These are phyloP conservation scores for Pestalotiopsis sp. DNA, from an alignment of 2,329 filamentous ascomycete species.

Conservation along the genomic window DNA sequence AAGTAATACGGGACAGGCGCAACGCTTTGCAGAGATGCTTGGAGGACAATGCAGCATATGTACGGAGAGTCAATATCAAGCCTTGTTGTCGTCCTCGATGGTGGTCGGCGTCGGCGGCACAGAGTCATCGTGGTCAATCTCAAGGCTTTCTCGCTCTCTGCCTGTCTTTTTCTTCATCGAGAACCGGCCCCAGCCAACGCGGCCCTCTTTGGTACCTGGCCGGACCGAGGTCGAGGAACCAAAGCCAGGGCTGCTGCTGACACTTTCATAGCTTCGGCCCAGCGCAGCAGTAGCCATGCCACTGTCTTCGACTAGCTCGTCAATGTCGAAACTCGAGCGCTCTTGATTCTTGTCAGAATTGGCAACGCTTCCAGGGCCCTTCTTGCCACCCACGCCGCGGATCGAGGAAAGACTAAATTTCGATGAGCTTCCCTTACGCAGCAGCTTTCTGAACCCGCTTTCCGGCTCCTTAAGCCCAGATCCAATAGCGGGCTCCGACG, in stretches of 20 bases:
- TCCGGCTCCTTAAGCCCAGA: constrained; percentile 52
- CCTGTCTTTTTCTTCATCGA: constrained; percentile 62
- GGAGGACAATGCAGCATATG: background rate
- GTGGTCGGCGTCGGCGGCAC: constrained; percentile 23
- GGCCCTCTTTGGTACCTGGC: constrained; percentile 47
- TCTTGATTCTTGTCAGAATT: constrained; percentile 63
- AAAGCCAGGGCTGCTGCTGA: constrained; percentile 59
- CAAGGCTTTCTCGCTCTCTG: constrained; percentile 59
- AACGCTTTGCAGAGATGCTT: background rate
- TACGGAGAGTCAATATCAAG: background rate
- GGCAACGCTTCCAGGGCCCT: constrained; percentile 58
- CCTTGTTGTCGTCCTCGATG: constrained; percentile 16
- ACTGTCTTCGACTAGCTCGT: constrained; percentile 53
- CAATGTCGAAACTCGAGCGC: constrained; percentile 63
- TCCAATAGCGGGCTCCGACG: constrained; percentile 53
- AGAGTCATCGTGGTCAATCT: constrained; percentile 48
- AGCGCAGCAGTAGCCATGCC: constrained; percentile 26
- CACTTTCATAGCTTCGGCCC: constrained; percentile 59
- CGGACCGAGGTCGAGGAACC: constrained; percentile 51
- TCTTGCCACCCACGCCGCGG: constrained; percentile 55
- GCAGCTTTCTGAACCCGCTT: constrained; percentile 62
- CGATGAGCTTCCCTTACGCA: constrained; percentile 67
- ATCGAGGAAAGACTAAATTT: constrained; percentile 65
- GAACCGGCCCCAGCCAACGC: constrained; percentile 52
- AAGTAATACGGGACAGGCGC: background rate